Conservation (phyloP, 176 grass and related monocot species). For the Saccharum spontaneum region DNA sequence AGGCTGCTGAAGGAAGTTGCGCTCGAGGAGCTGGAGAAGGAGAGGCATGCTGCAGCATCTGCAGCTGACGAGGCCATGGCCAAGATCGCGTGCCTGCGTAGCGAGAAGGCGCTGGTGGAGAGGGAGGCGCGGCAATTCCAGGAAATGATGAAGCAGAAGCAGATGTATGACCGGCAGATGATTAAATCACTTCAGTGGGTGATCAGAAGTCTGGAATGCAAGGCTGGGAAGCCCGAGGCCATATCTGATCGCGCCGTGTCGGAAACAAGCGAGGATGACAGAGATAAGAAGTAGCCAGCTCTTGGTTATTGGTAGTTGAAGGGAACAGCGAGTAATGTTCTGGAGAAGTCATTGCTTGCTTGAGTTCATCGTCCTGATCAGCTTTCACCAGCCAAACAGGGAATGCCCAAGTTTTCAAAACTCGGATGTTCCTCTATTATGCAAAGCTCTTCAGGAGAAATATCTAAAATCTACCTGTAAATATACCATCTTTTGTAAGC, state of each 20-base stretch:
- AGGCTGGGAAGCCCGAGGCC: constrained; percentile 12
- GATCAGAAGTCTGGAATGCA: constrained; percentile 39
- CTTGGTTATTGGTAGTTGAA: neutral
- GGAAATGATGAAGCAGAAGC: constrained; percentile 63
- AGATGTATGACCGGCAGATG: constrained; percentile 63
- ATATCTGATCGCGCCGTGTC: constrained; percentile 25
- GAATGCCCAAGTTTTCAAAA: constrained; percentile 21
- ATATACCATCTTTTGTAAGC: constrained; percentile 39
- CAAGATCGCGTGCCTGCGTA: constrained; percentile 67
- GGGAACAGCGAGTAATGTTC: constrained; percentile 27
- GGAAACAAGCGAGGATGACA: constrained; percentile 45
- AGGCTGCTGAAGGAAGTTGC: too few relatives aligned
- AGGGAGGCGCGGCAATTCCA: constrained; percentile 60
- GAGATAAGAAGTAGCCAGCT: constrained; percentile 34
- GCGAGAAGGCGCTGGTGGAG: constrained; percentile 69
- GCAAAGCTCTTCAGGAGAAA: neutral
- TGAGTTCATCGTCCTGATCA: constrained; percentile 26
- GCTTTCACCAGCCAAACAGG: constrained; percentile 7
- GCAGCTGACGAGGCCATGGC: constrained; percentile 77
- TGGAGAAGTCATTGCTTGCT: neutral
- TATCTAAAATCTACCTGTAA: constrained; percentile 29
- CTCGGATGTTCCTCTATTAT: constrained; percentile 7
- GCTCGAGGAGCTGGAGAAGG: constrained; percentile 60
- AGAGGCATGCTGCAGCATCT: constrained; percentile 58
- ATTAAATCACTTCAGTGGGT: constrained; percentile 66